phyloP scores from a whole-genome alignment of 2,329 filamentous ascomycete species.

The Scytalidium sp. region DNA sequence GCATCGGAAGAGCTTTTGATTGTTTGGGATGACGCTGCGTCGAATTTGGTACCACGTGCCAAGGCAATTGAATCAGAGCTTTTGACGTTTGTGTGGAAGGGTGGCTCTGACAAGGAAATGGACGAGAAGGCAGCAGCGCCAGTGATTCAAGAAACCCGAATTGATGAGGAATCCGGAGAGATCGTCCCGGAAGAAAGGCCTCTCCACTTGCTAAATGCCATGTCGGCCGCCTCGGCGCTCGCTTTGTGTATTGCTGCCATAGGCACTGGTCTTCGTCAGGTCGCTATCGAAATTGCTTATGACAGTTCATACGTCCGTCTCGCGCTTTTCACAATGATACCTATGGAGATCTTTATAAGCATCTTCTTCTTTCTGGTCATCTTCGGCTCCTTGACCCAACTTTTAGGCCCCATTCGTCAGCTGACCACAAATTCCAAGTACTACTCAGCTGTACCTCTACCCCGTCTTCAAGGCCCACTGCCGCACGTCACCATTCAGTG shows the following conservation, averaged over 20 bases:
- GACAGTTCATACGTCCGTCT: conserved; percentile 62
- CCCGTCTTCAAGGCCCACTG: conserved; percentile 55
- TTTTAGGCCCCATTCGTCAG: conserved; percentile 72
- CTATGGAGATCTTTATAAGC: conserved; percentile 76
- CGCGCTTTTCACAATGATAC: conserved; percentile 62
- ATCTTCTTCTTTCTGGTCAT: conserved; percentile 80
- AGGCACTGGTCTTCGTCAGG: conserved; percentile 66
- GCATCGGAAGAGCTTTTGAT: conserved; percentile 67
- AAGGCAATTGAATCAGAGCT: conserved; percentile 72
- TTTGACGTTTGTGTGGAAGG: conserved; percentile 74
- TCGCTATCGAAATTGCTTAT: conserved; percentile 66
- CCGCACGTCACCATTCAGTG: conserved; percentile 82
- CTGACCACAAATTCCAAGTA: conserved; percentile 75
- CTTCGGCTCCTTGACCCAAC: conserved; percentile 70
- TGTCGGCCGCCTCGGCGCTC: conserved; percentile 65
- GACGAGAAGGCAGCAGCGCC: conserved; percentile 51
- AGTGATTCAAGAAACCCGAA: conserved; percentile 46
- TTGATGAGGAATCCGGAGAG: conserved; percentile 72
- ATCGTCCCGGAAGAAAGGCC: conserved; percentile 61
- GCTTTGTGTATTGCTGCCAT: conserved; percentile 62
- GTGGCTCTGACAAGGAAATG: conserved; percentile 51
- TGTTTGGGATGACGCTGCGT: conserved; percentile 80
- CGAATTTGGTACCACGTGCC: conserved; percentile 66
- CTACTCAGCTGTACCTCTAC: conserved; percentile 71
- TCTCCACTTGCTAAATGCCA: conserved; percentile 67